phyloP scores from a whole-genome alignment of 495 filamentous ascomycete genomes.

The Polyplosphaeria fusca region DNA sequence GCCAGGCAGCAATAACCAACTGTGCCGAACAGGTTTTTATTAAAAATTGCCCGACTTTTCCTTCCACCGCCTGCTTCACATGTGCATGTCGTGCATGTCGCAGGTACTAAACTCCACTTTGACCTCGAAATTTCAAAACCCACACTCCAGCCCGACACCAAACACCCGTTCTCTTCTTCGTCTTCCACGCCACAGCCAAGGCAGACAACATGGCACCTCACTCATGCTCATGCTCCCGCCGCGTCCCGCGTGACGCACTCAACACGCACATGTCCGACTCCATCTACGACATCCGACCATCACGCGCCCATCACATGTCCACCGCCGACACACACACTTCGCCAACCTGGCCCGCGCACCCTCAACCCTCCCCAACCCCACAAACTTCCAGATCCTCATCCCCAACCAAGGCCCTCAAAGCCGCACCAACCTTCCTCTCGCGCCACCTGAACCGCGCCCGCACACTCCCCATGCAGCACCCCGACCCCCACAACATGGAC shows the following conservation, averaged over 20 bases:
- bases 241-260: constrained; percentile 12
- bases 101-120: not conserved
- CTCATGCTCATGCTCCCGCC: not conserved
- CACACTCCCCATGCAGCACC: not conserved
- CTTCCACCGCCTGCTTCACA: constrained; percentile 10
- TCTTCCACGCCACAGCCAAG: not conserved
- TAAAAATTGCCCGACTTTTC: not conserved
- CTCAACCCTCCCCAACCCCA: not conserved
- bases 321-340: constrained; percentile 6
- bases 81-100: constrained; percentile 4
- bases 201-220: not conserved
- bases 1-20: constrained; percentile 17
- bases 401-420: not conserved
- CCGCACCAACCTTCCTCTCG: not conserved
- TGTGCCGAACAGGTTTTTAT: not conserved
- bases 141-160: not conserved
- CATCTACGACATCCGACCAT: not conserved
- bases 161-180: constrained; percentile 2
- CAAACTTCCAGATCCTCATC: too few species aligned
- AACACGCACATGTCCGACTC: not conserved
- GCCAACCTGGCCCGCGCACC: not conserved
- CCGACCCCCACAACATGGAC: not conserved
- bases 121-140: not conserved
- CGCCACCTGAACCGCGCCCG: constrained; percentile 6
- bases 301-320: constrained; percentile 1